Percentiles rank a stretch among this genome's conserved stretches.
These are phyloP conservation scores for Thraustochytrium striatum DNA, from an alignment of 352 stramenopile species.

Conservation along the genomic window DNA sequence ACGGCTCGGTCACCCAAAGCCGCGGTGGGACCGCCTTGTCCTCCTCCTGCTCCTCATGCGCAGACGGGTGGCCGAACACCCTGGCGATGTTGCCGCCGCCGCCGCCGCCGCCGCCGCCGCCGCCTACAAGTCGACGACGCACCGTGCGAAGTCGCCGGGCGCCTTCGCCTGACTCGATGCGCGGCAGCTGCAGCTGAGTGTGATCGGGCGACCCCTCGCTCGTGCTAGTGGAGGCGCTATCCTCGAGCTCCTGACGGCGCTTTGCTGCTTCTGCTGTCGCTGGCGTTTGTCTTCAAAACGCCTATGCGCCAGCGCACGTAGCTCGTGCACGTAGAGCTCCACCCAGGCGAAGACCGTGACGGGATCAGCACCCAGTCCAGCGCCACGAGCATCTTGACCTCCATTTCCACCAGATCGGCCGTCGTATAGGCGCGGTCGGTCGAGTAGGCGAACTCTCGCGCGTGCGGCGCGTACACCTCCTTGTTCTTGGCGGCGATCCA, in stretches of 20 bases:
- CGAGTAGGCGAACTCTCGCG: conserved; percentile 22
- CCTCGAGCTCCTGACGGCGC: no score
- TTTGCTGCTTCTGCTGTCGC: no score
- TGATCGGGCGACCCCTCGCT: background rate
- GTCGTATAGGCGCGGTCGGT: conserved; percentile 23
- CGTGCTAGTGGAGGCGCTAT: background rate
- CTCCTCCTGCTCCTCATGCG: no score
- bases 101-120: no score
- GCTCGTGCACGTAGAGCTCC: conserved; percentile 18
- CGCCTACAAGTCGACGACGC: no score
- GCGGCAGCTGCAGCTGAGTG: background rate
- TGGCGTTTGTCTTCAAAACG: no score
- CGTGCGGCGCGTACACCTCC: conserved; percentile 21
- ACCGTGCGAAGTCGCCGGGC: background rate
- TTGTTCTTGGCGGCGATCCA: conserved; percentile 42
- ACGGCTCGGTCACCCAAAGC: background rate
- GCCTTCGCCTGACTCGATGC: background rate
- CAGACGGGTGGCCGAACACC: no score
- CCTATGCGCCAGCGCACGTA: no score
- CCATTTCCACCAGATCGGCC: conserved; percentile 3
- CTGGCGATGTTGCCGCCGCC: no score
- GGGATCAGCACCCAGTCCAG: conserved; percentile 40
- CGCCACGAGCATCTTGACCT: conserved; percentile 22
- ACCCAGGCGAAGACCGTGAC: conserved; percentile 29
- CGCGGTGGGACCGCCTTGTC: no score